These are phyloP conservation scores for Porcisia hertigi DNA, from an alignment of 208 protist genomes.

Conservation along the genomic window DNA sequence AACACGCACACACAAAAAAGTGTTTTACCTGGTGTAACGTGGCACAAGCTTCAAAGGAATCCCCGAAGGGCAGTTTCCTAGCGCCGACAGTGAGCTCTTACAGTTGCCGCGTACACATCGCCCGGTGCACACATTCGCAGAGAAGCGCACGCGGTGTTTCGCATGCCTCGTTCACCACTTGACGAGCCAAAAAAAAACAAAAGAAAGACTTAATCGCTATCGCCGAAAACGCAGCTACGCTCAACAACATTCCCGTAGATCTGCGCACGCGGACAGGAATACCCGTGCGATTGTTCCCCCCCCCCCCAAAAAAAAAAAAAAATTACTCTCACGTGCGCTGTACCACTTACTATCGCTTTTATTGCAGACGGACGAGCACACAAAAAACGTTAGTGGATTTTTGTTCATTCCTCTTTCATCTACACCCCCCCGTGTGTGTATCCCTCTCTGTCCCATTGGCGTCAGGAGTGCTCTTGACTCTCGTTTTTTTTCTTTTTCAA, in stretches of 20 bases:
- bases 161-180: not conserved
- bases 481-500: not conserved
- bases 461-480: not conserved
- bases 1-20: not conserved
- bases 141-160: not conserved
- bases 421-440: not conserved
- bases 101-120: not conserved
- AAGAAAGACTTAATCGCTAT: not conserved
- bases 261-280: not conserved
- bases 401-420: not conserved
- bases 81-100: not conserved
- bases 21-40: not conserved
- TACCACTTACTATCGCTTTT: no score
- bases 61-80: not conserved
- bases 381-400: not conserved
- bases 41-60: not conserved
- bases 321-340: no score
- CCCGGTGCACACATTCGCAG: not conserved
- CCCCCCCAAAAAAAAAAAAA: no score
- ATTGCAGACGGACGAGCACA: no score
- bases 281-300: not conserved
- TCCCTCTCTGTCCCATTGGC: not conserved
- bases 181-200: not conserved
- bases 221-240: not conserved
- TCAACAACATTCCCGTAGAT: not conserved